These are phyloP conservation scores for Millerago galiae DNA, from an alignment of 805 yeast genomes.

Conservation along the genomic window DNA sequence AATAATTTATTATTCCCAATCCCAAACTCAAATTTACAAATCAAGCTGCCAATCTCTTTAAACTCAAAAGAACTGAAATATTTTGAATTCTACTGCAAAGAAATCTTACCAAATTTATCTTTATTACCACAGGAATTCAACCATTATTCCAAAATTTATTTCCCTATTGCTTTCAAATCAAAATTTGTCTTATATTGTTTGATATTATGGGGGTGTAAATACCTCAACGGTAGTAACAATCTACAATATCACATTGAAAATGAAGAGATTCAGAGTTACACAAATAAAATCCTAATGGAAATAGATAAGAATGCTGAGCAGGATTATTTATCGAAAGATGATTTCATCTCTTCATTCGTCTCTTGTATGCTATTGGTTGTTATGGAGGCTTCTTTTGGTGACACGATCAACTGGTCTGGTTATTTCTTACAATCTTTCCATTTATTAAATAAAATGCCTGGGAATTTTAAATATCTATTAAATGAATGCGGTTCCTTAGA, in stretches of 20 bases:
- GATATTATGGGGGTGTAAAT: conserved; percentile 47
- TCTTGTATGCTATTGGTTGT: conserved; percentile 17
- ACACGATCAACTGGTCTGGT: conserved; percentile 17
- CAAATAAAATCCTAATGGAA: conserved; percentile 4
- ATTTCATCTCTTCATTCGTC: conserved; percentile 14
- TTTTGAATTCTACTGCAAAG: conserved; percentile 38
- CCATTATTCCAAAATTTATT: conserved; percentile 38
- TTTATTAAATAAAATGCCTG: conserved; percentile 18
- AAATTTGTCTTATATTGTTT: conserved; percentile 38
- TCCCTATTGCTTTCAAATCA: conserved; percentile 38
- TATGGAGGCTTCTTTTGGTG: conserved; percentile 22
- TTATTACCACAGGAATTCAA: conserved; percentile 36
- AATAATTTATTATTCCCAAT: conserved; percentile 3
- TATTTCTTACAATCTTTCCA: conserved; percentile 15
- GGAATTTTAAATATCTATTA: conserved; percentile 11
- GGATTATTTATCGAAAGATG: conserved; percentile 12
- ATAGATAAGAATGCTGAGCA: neutral
- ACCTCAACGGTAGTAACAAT: conserved; percentile 8
- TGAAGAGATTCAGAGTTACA: conserved; percentile 12
- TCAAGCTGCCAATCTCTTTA: conserved; percentile 22
- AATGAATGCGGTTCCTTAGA: conserved; percentile 10
- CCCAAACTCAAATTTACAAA: conserved; percentile 18
- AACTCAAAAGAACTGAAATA: conserved; percentile 33
- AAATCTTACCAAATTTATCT: conserved; percentile 35
- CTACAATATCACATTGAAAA: conserved; percentile 10